Evolutionary conservation across 78 protist genomes (phyloP), one percentile per base, ranked within the genome.

Genomic region (Dictyostelium purpureum): DNA sequence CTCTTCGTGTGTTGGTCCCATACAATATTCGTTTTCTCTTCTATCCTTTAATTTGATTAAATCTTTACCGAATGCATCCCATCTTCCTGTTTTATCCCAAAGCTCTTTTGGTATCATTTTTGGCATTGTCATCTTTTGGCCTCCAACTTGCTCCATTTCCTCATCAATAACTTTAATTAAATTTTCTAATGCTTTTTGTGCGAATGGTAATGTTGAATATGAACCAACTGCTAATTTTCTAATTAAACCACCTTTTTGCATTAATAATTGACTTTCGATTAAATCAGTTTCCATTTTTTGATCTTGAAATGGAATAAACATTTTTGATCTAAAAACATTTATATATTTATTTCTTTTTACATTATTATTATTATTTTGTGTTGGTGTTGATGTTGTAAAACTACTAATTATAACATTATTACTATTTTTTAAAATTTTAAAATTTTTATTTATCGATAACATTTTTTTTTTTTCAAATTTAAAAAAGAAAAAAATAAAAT

Each of bases 1-100:
- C 45, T 96, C 98, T 69, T 96, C 98, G 21, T 94, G 97, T 1
- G 98, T 96, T 26, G 98, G 98, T 35, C 91, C 96, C 40, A 96
- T 49, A 61, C 97, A 95, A 67, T 75, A 95, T 10, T 74, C 93
- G 1, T 51, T 65, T 1, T 47, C 90, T 28, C 54, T 73, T 37
- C 96, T 74, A 70, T 97, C 98, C 9, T 43, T 52, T 43, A 75
- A 18, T 12, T 51, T 47, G 9, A 47, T 75, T 71, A 91, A 43
- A 63, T 69, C 81, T 9, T 74, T 79, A 40, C 91, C 91, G 11
- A 89, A 61, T 40, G 87, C 45, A 9, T 92, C 91, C 83, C 87
- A 81, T 57, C 95, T 16, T 40, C 95, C 95, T 10, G 87, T 92
- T 35, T 82, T 87, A 0, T 57, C 85, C 95, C 95, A 92, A 1